These are phyloP conservation scores for Eimeria mitis DNA, from an alignment of 169 alveolate species.

Conservation along the genomic window DNA sequence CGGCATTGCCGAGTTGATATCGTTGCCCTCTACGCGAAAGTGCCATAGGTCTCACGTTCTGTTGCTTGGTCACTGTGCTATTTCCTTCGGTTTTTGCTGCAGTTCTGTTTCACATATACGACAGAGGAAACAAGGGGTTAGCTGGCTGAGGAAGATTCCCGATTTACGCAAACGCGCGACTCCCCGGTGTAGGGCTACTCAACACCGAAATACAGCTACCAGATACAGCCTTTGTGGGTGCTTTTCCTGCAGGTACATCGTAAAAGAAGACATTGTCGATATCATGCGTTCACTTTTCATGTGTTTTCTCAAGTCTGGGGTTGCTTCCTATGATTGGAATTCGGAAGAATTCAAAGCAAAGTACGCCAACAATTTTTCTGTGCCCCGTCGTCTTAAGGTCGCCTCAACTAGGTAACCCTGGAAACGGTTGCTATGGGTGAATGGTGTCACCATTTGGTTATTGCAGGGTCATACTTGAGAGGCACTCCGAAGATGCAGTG, in stretches of 20 bases:
- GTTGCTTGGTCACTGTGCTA: neutral
- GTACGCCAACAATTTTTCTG: neutral
- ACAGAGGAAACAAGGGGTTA: slow-evolving; percentile 82
- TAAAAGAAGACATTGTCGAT: slow-evolving; percentile 76
- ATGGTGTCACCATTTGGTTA: neutral
- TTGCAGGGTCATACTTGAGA: slow-evolving; percentile 77
- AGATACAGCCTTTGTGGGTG: neutral
- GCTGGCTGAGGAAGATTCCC: neutral
- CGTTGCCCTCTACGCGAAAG: neutral
- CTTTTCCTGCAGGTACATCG: slow-evolving; percentile 66
- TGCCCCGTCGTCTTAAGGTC: neutral
- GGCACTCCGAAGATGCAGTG: slow-evolving; percentile 79
- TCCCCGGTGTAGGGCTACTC: neutral
- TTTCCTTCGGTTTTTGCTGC: slow-evolving; percentile 20
- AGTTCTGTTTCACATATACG: slow-evolving; percentile 83
- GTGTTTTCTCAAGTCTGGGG: slow-evolving; percentile 80
- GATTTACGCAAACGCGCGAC: neutral
- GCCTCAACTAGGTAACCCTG: neutral
- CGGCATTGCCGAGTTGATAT: neutral
- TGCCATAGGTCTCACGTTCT: neutral
- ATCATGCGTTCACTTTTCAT: slow-evolving; percentile 77
- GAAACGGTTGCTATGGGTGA: neutral
- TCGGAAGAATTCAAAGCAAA: slow-evolving; percentile 78
- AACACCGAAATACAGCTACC: neutral
- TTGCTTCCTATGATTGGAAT: slow-evolving; percentile 78